Evolutionary conservation across 768 basidiomycete genomes (phyloP).

Genomic region (Tylopilus vinaceipallidus): DNA sequence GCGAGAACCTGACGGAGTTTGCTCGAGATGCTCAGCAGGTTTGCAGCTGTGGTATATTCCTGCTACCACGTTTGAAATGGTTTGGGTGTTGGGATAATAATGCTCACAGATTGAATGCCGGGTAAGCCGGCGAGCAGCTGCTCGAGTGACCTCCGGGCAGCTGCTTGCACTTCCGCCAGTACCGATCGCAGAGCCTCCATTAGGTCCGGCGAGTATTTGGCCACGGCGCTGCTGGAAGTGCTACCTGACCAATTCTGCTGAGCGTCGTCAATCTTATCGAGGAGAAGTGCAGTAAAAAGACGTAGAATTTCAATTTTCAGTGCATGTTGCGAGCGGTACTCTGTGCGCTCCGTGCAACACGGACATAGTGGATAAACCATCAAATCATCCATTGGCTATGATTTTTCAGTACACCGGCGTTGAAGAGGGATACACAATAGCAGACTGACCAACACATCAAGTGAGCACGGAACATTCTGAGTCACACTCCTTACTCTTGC

Average conservation of each 20-base stretch:
- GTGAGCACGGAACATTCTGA: constrained; percentile 2
- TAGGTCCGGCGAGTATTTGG: constrained; percentile 11
- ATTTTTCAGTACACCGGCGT: constrained; percentile 22
- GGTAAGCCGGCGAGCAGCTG: constrained; percentile 14
- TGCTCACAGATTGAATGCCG: constrained; percentile 25
- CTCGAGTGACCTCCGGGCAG: constrained; percentile 19
- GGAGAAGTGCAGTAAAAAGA: constrained; percentile 40
- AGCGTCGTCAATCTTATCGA: constrained; percentile 32
- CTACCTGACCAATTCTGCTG: neutral
- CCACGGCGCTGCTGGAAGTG: neutral
- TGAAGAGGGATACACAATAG: constrained; percentile 9
- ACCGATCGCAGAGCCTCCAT: constrained; percentile 23
- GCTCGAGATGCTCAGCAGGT: constrained; percentile 38
- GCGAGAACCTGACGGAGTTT: constrained; percentile 44
- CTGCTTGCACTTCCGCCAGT: constrained; percentile 18
- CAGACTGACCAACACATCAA: constrained; percentile 31
- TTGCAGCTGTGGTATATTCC: constrained; percentile 33
- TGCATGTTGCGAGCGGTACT: constrained; percentile 29
- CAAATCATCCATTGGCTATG: constrained; percentile 53
- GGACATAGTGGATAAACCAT: constrained; percentile 39
- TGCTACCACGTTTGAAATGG: constrained; percentile 18
- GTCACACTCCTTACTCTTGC: constrained; percentile 11
- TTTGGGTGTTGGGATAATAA: neutral
- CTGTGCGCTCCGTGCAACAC: constrained; percentile 23
- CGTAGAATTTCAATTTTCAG: constrained; percentile 42